phyloP scores from a whole-genome alignment of 2,329 filamentous ascomycete genomes.

The Colletotrichum lentis region DNA sequence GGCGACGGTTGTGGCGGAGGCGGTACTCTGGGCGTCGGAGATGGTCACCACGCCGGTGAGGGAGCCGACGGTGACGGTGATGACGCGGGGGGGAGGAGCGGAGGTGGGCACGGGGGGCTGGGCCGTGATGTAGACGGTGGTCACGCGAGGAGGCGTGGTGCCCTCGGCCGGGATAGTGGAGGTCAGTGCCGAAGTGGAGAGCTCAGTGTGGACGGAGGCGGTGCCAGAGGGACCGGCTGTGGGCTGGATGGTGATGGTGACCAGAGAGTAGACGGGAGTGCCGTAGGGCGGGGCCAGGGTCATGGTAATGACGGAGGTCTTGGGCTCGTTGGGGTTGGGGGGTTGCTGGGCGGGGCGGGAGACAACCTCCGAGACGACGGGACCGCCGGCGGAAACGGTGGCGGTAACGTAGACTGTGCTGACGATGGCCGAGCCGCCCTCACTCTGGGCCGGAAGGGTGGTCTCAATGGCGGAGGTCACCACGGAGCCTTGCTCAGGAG shows the following conservation, averaged over 20 bases:
- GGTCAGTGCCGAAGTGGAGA: slow-evolving; percentile 26
- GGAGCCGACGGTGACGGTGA: slow-evolving; percentile 35
- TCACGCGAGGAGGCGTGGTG: slow-evolving; percentile 20
- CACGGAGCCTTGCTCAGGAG: slow-evolving; percentile 4
- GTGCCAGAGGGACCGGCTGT: slow-evolving; percentile 22
- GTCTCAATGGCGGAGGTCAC: slow-evolving; percentile 24
- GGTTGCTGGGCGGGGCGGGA: slow-evolving; percentile 15
- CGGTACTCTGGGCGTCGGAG: slow-evolving; percentile 28
- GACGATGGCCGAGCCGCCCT: slow-evolving; percentile 9
- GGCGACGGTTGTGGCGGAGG: slow-evolving; percentile 17
- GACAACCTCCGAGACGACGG: not conserved
- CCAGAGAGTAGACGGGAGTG: slow-evolving; percentile 27
- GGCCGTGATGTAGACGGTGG: slow-evolving; percentile 33
- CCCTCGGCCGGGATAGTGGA: slow-evolving; percentile 33
- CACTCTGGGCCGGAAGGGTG: slow-evolving; percentile 27
- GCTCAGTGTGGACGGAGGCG: slow-evolving; percentile 12
- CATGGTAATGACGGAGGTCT: slow-evolving; percentile 37
- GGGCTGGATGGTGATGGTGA: slow-evolving; percentile 35
- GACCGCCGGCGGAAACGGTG: not conserved
- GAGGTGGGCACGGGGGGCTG: slow-evolving; percentile 18
- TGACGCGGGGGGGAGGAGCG: slow-evolving; percentile 25
- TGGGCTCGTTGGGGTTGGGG: slow-evolving; percentile 25
- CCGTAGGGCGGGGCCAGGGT: slow-evolving; percentile 26
- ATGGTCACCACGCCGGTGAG: slow-evolving; percentile 36
- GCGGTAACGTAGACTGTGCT: slow-evolving; percentile 23